A percentile compares a stretch with the other conserved stretches of the same genome.
These are phyloP conservation scores for Fragilaria radians DNA, from an alignment of 108 stramenopile genomes.

Conservation along the genomic window DNA sequence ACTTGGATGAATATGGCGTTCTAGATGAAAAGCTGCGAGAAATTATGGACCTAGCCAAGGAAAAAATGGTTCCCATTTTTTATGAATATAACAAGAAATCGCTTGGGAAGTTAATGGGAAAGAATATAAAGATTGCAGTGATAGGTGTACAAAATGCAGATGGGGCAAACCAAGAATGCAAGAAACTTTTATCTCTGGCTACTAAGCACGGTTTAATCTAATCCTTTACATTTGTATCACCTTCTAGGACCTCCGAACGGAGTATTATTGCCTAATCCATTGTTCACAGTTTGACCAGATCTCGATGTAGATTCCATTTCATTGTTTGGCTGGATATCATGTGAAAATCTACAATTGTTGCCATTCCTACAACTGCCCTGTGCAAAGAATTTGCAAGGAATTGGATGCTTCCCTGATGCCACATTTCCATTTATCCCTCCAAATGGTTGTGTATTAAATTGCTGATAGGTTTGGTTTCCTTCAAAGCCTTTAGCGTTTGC, in stretches of 20 bases:
- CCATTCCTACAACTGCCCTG: conserved; percentile 65
- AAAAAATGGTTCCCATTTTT: conserved; percentile 67
- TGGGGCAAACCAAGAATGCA: conserved; percentile 87
- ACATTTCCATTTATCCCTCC: too few species aligned
- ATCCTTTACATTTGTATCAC: background rate
- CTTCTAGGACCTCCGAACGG: background rate
- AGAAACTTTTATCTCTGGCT: conserved; percentile 43
- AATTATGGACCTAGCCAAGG: conserved; percentile 66
- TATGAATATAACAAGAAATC: conserved; percentile 80
- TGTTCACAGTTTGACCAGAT: too few species aligned
- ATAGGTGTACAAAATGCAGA: conserved; percentile 89
- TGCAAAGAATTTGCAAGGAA: conserved; percentile 42
- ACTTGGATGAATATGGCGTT: conserved; percentile 82
- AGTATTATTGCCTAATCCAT: background rate
- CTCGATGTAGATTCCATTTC: too few species aligned
- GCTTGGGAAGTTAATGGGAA: conserved; percentile 86
- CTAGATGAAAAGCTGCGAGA: conserved; percentile 83
- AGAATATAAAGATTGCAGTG: conserved; percentile 80
- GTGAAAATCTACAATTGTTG: conserved; percentile 65
- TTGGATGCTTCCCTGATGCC: too few species aligned
- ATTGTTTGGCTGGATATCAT: conserved; percentile 8
- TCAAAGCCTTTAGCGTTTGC: too few species aligned
- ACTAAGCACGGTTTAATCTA: background rate
- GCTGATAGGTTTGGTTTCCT: too few species aligned
- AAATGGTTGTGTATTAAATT: too few species aligned